phyloP scores from a whole-genome alignment of 2,329 filamentous ascomycete species.

The Phialophora expanda region DNA sequence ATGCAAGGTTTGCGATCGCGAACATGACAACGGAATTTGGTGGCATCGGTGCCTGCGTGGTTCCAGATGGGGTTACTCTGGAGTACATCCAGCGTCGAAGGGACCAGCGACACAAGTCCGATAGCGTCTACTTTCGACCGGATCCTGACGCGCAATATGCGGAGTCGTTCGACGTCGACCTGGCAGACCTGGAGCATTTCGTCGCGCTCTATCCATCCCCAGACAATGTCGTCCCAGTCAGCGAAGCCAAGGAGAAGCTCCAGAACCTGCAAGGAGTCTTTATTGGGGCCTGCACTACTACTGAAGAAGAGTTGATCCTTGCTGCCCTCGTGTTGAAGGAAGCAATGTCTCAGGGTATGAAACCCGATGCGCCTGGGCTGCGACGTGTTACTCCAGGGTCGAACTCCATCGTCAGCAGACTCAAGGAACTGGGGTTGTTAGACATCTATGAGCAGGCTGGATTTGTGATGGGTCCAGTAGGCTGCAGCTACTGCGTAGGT shows the following conservation, averaged over 20 bases:
- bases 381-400: slow-evolving; percentile 51
- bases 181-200: slow-evolving; percentile 47
- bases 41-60: slow-evolving; percentile 20
- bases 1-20: slow-evolving; percentile 56
- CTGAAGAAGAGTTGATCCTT: slow-evolving; percentile 54
- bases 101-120: slow-evolving; percentile 43
- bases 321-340: slow-evolving; percentile 50
- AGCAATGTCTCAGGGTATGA: slow-evolving; percentile 46
- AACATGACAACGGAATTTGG: slow-evolving; percentile 52
- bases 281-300: slow-evolving; percentile 56
- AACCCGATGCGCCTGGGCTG: slow-evolving; percentile 43
- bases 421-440: slow-evolving; percentile 45
- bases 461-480: slow-evolving; percentile 50
- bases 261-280: slow-evolving; percentile 49
- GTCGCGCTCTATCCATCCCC: slow-evolving; percentile 51
- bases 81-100: slow-evolving; percentile 46
- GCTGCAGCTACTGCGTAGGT: slow-evolving; percentile 55
- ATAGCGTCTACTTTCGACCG: slow-evolving; percentile 47
- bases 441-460: slow-evolving; percentile 50
- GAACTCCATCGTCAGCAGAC: slow-evolving; percentile 46
- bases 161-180: slow-evolving; percentile 47
- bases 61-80: slow-evolving; percentile 47
- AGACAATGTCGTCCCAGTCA: slow-evolving; percentile 52
- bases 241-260: slow-evolving; percentile 35
- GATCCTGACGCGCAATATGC: slow-evolving; percentile 50